These are phyloP conservation scores for Boechera retrofracta DNA, from an alignment of 345 rosid genomes.

Conservation along the genomic window DNA sequence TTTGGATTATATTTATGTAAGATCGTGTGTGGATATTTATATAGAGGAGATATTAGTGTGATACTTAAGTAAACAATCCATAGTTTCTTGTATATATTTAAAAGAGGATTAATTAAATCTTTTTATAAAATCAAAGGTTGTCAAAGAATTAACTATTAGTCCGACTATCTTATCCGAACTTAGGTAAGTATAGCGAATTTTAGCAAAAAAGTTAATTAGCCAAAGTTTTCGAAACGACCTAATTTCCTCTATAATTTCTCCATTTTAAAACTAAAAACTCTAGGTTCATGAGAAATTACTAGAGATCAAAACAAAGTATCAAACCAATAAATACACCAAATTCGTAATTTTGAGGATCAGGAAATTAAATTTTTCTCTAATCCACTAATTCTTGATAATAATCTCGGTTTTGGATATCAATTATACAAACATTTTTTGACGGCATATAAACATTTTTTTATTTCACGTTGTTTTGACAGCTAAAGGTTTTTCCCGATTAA, in stretches of 20 bases:
- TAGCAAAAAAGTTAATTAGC: neutral
- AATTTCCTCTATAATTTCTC: neutral
- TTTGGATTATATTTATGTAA: slow-evolving; percentile 6
- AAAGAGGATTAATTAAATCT: neutral
- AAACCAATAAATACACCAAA: neutral
- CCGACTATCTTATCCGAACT: too few species aligned
- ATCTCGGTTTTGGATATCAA: neutral
- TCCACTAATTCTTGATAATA: neutral
- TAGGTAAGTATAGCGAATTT: neutral
- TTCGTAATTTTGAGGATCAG: neutral
- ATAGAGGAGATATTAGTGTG: neutral
- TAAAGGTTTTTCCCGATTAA: neutral
- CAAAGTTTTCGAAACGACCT: neutral
- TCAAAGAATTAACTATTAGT: too few species aligned
- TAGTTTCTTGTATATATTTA: neutral
- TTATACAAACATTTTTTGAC: neutral
- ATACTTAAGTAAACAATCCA: neutral
- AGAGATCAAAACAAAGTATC: neutral
- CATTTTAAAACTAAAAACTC: neutral
- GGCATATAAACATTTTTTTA: neutral
- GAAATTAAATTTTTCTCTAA: neutral
- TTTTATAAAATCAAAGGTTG: too few species aligned
- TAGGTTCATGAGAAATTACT: neutral
- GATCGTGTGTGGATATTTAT: slow-evolving; percentile 1
- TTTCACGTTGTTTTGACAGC: slow-evolving; percentile 1